Evolutionary conservation across 768 basidiomycete species (phyloP).

Genomic region (Rhizopogon vulgaris): DNA sequence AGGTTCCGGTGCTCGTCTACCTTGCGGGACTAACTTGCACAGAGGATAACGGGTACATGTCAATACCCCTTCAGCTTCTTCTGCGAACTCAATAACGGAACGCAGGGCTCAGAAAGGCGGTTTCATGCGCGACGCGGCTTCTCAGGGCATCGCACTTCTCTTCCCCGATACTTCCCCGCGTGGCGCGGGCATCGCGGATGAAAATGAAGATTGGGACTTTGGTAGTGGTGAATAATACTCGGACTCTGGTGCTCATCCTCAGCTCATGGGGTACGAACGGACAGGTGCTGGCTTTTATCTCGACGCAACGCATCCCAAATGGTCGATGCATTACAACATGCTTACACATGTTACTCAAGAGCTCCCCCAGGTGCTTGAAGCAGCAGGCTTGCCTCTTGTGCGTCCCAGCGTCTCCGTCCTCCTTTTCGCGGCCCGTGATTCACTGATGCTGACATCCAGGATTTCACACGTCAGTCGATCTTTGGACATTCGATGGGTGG

Average conservation of each 20-base stretch:
- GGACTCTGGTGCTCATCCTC: background rate
- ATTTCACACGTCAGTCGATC: constrained; percentile 78
- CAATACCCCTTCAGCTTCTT: background rate
- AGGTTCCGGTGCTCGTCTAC: constrained; percentile 72
- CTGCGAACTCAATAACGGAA: background rate
- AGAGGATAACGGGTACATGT: constrained; percentile 82
- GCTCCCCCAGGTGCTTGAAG: constrained; percentile 72
- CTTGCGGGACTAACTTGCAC: constrained; percentile 87
- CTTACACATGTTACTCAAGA: constrained; percentile 78
- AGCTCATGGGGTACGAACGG: background rate
- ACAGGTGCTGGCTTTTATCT: constrained; percentile 90
- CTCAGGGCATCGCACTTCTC: constrained; percentile 83
- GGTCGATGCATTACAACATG: constrained; percentile 82
- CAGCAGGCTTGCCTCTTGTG: constrained; percentile 73
- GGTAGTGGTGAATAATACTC: constrained; percentile 56
- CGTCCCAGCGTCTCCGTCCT: constrained; percentile 18
- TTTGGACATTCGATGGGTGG: constrained; percentile 99
- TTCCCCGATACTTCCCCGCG: constrained; percentile 96
- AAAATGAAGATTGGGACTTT: constrained; percentile 83
- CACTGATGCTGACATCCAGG: constrained; percentile 37
- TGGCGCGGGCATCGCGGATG: constrained; percentile 81
- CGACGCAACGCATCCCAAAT: constrained; percentile 77
- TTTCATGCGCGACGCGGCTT: constrained; percentile 80
- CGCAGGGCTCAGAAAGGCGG: constrained; percentile 86
- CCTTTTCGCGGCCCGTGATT: background rate